Base-by-base conservation (phyloP, 108 stramenopile species). In the Pseudonitzschia multiseries region DNA sequence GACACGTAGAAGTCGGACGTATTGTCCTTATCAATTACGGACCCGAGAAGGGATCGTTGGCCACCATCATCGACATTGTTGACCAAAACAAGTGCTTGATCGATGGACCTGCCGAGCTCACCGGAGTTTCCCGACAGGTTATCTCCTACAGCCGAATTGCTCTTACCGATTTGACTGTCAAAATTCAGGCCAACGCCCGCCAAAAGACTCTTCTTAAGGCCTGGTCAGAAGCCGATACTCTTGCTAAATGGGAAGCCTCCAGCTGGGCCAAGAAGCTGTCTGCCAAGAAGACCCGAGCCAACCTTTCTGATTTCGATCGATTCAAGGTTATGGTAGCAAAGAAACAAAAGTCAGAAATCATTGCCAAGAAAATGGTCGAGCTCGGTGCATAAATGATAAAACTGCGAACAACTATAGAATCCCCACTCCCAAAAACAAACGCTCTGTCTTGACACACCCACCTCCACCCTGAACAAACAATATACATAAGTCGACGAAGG, bases 1-100 rank as follows among this genome's bases (percentile, higher is more conserved):
- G 97, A 73, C 99, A 93, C 84, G 98, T 98, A 50, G 97, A 99
- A 88, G 93, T 99, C 69, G 99, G 99, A 78, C 97, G 99, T 56
- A 92, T 99, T 54, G 95, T 92, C 77, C 87, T 99, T 21, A 85
- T 99, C 83, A 98, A 98, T 90, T 99, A 96, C 75, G 99, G 99
- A 73, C 95, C 95, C 27, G 87, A 95, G 43, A 70, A 77, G 36
- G 98, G 98, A 64, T 97, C 96, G 86, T 86, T 99, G 44, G 94
- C 93, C 78, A 96, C 96, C 48, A 96, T 99, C 80, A 86, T 99
- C 68, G 98, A 99, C 79, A 93, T 99, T 69, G 97, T 98, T 57
- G 98, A 99, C 73, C 87, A 92, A 78, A 99, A 98, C 91, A 98
- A 96, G 92, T 95, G 96, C 75, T 80, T 99, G 53, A 84, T 99